Conservation (phyloP, 192 early-diverging fungal species). For the Oehlia diaphana region DNA sequence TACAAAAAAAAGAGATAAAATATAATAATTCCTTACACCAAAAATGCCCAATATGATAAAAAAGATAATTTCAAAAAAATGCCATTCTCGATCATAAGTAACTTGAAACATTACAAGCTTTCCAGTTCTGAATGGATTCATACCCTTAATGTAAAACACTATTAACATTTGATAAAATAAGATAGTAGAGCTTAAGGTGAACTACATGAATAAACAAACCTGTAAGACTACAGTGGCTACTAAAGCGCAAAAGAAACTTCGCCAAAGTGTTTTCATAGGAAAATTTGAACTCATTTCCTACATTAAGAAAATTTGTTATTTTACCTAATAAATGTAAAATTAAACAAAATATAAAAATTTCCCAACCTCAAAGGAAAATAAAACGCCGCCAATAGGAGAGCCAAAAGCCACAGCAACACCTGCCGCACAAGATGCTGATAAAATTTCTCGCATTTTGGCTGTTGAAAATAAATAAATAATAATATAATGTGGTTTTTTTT, state of each 20-base stretch:
- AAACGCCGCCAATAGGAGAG: constrained; percentile 86
- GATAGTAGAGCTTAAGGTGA: neutral
- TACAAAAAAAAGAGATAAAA: neutral
- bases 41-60: constrained; percentile 77
- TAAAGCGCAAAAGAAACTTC: constrained; percentile 96
- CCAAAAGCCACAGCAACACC: constrained; percentile 99
- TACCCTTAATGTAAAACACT: constrained; percentile 41
- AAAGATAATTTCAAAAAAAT: constrained; percentile 87
- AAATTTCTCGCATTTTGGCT: constrained; percentile 79
- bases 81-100: constrained; percentile 90
- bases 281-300: constrained; percentile 97
- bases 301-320: constrained; percentile 42
- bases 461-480: constrained; percentile 2
- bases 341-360: neutral
- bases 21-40: constrained; percentile 57
- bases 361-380: constrained; percentile 61
- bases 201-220: constrained; percentile 32
- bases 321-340: neutral
- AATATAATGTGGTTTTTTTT: constrained; percentile 24
- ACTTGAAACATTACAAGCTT: constrained; percentile 98
- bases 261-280: constrained; percentile 93
- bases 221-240: constrained; percentile 89
- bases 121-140: constrained; percentile 95
- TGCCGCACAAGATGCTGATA: constrained; percentile 87
- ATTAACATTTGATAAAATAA: constrained; percentile 18